phyloP scores from a whole-genome alignment of 1,139 yeast species.

The Geotrichum bryndzae region DNA sequence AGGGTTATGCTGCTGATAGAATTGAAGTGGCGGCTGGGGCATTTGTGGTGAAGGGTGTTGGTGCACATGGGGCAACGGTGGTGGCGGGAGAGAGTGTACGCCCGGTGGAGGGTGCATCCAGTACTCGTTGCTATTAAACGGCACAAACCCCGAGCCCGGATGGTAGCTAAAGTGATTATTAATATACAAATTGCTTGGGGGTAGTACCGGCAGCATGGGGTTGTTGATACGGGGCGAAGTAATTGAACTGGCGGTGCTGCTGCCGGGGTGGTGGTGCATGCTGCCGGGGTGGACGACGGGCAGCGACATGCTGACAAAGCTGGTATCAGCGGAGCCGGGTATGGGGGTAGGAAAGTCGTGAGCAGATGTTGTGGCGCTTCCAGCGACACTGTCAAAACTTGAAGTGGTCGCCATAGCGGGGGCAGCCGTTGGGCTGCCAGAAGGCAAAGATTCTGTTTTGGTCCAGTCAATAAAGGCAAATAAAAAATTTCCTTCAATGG shows the following conservation, averaged over 20 bases:
- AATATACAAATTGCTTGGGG: not conserved
- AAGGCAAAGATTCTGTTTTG: not conserved
- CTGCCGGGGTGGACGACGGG: not conserved
- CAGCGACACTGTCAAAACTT: not conserved
- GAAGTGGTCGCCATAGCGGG: not conserved
- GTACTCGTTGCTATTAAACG: not conserved
- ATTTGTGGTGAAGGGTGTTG: conserved; percentile 5
- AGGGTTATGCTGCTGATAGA: not conserved
- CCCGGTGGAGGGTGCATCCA: not conserved
- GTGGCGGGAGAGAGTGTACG: not conserved
- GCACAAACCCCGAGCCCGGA: not conserved
- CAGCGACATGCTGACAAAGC: not conserved
- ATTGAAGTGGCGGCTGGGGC: not conserved
- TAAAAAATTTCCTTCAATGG: not conserved
- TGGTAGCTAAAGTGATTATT: not conserved
- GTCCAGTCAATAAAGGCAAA: not conserved
- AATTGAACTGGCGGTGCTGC: not conserved
- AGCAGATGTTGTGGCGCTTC: not conserved
- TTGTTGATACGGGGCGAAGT: not conserved
- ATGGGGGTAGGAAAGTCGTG: not conserved
- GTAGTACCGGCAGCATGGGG: not conserved
- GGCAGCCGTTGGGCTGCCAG: not conserved
- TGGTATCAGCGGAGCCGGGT: not conserved
- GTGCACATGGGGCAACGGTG: conserved; percentile 15
- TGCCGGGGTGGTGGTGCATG: not conserved